Evolutionary conservation across 2,329 filamentous ascomycete genomes (phyloP).

Genomic region (Graphilbum sp.): DNA sequence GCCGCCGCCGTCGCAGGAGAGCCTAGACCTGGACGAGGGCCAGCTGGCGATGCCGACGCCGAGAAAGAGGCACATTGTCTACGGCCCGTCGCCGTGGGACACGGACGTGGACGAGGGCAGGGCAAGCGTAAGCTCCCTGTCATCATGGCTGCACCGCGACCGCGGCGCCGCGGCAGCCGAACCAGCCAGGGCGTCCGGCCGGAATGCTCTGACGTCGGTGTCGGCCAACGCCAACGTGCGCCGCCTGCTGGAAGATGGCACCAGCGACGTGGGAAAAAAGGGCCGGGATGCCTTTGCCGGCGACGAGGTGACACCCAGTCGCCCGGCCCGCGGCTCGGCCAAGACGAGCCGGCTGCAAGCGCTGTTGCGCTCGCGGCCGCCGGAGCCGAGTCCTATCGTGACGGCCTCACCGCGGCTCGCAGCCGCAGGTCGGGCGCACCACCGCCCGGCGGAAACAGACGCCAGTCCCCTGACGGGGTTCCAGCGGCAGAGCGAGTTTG

Average conservation of each 20-base stretch:
- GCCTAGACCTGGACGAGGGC: slow-evolving; percentile 42
- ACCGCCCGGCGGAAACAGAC: no score
- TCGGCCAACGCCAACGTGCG: no score
- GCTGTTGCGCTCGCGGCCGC: slow-evolving; percentile 6
- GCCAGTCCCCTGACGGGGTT: neutral
- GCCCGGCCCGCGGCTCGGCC: neutral
- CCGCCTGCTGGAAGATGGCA: no score
- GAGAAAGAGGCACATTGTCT: slow-evolving; percentile 16
- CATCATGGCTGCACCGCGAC: neutral
- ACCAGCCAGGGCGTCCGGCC: neutral
- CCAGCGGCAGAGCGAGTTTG: slow-evolving; percentile 1
- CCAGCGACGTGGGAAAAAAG: no score
- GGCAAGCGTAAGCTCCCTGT: no score
- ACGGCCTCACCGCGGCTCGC: neutral
- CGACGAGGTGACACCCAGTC: no score
- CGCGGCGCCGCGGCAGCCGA: neutral
- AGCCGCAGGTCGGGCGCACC: no score
- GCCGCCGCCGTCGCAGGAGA: slow-evolving; percentile 26
- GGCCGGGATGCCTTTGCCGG: no score
- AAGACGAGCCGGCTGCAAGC: slow-evolving; percentile 3
- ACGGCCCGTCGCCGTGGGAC: neutral
- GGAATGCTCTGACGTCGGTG: no score
- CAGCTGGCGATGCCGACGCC: slow-evolving; percentile 25
- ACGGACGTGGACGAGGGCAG: neutral
- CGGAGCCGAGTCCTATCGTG: slow-evolving; percentile 5